phyloP scores from a whole-genome alignment of 1,284 basidiomycete species.

The Garcileccinum viscosum region DNA sequence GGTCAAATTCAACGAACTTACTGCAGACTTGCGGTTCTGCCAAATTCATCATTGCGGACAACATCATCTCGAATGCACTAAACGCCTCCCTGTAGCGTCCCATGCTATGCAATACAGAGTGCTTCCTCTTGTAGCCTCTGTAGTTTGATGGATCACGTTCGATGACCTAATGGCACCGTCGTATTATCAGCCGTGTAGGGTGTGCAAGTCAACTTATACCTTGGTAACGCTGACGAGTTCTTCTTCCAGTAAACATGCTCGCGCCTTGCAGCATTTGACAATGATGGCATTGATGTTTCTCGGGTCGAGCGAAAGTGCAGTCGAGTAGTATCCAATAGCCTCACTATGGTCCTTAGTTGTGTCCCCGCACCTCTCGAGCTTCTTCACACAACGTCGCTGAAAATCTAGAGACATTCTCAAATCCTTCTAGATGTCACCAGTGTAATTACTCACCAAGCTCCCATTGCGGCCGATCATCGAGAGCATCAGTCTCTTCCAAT shows the following conservation, averaged over 20 bases:
- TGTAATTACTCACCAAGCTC: not conserved
- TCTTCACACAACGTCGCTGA: not conserved
- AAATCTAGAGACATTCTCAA: not conserved
- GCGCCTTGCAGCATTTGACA: no score
- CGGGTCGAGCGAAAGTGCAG: no score
- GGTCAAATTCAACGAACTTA: not conserved
- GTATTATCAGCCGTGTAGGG: not conserved
- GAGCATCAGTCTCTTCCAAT: not conserved
- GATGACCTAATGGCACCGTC: not conserved
- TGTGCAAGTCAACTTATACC: not conserved
- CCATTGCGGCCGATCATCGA: not conserved
- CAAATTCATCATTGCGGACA: not conserved
- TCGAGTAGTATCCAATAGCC: not conserved
- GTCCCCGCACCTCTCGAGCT: not conserved
- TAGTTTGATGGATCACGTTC: not conserved
- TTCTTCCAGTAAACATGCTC: not conserved
- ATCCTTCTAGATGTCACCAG: not conserved
- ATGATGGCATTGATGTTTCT: no score
- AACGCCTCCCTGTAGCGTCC: not conserved
- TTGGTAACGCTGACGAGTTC: not conserved
- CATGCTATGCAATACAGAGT: not conserved
- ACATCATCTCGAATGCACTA: slow-evolving; percentile 1
- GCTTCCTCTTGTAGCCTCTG: slow-evolving; percentile 5
- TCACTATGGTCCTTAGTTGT: not conserved
- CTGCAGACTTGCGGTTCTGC: not conserved